Evolutionary conservation across 1,284 basidiomycete genomes (phyloP).

Genomic region (Marasmius oreades): DNA sequence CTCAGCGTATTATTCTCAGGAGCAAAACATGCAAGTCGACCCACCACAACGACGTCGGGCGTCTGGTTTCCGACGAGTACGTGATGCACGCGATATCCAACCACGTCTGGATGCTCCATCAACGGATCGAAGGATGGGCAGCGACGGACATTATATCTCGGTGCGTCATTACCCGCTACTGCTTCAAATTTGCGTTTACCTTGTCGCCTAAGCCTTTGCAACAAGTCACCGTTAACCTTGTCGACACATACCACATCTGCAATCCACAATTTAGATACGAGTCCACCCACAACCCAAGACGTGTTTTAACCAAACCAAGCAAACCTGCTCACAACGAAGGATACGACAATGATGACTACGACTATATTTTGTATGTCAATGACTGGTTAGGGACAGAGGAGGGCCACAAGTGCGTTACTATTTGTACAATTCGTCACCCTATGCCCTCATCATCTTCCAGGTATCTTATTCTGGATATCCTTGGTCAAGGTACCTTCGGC

Average conservation of each 20-base stretch:
- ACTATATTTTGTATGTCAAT: constrained; percentile 97
- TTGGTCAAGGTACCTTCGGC: constrained; percentile 98
- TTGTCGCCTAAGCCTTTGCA: constrained; percentile 64
- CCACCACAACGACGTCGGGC: constrained; percentile 61
- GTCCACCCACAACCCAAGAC: constrained; percentile 85
- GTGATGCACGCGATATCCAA: constrained; percentile 66
- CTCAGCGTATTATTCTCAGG: constrained; percentile 55
- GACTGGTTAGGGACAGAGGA: constrained; percentile 91
- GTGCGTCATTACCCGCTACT: constrained; percentile 35
- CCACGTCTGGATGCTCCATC: constrained; percentile 61
- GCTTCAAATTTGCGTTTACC: constrained; percentile 14
- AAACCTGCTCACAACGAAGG: constrained; percentile 93
- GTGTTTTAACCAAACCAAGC: constrained; percentile 94
- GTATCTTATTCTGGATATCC: constrained; percentile 96
- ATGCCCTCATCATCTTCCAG: constrained; percentile 39
- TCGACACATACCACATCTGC: constrained; percentile 89
- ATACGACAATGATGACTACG: constrained; percentile 95
- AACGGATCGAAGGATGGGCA: constrained; percentile 60
- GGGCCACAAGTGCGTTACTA: constrained; percentile 75
- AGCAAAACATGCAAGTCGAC: constrained; percentile 69
- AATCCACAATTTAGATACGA: constrained; percentile 93
- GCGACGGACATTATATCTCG: constrained; percentile 61
- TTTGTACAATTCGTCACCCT: constrained; percentile 9
- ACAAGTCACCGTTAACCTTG: constrained; percentile 81
- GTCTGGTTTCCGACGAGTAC: constrained; percentile 67